Evolutionary conservation across 1,284 basidiomycete species (phyloP), one percentile per base, ranked within the genome.

Genomic region (Exobasidium cylindrosporum): DNA sequence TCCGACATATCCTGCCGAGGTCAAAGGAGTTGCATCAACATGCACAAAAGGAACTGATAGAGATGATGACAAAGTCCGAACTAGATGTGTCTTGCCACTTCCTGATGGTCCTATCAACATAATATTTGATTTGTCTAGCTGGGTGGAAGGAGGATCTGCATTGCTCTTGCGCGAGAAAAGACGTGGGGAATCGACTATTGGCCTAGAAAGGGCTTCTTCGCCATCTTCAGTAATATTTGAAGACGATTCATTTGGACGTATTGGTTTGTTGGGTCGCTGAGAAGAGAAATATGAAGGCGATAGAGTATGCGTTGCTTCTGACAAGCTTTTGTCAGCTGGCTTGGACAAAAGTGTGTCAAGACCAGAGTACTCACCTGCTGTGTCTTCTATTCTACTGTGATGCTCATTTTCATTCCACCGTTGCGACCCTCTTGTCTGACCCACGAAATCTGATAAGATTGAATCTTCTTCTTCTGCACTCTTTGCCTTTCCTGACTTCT

Each of bases 1-100:
- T 7, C 73, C 73, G 0, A 74, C 73, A 31, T 74, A 74, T 0
- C 73, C 73, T 1, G 69, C 69, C 64, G 67, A 66, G 7, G 73
- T 74, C 29, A 73, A 56, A 1, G 73, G 67, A 1, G 70, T 74
- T 2, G 69, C 70, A 44, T 74, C 72, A 26, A 74, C 59, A 26
- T 67, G 64, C 14, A 73, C 63, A 28, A 73, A 74, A 2, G 72
- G 73, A 4, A 74, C 71, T 1, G 68, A 64, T 23, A 74, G 65
- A 10, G 67, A 67, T 32, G 61, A 55, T 0, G 73, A 67, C 1
- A 74, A 59, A 3, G 71, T 74, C 1, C 65, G 62, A 0, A 73
- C 57, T 11, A 74, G 63, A 0, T 73, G 58, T 4, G 73, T 69
- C 53, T 74, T 74, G 29, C 71, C 71, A 28, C 43, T n/a, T 10